These are phyloP conservation scores for Symbiodinium natans DNA, from an alignment of 73 alveolate species.

Conservation along the genomic window DNA sequence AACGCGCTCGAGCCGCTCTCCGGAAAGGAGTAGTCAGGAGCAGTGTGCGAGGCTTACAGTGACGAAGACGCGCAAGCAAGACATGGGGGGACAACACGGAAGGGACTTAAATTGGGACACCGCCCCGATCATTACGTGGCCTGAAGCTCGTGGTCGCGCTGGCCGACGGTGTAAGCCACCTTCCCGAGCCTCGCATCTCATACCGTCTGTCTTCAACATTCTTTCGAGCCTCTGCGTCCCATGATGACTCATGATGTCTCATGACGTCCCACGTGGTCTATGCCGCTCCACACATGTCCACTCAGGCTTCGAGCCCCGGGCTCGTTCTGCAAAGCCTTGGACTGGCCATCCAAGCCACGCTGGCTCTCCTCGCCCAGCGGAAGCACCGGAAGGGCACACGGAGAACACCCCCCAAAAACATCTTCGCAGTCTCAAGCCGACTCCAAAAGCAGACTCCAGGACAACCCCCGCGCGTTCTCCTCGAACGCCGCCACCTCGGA, in stretches of 20 bases:
- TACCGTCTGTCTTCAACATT: no score
- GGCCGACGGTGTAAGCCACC: slow-evolving; percentile 81
- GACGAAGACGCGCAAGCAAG: no score
- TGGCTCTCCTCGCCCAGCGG: slow-evolving; percentile 41
- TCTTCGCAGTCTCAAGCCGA: not conserved
- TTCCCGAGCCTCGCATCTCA: not conserved
- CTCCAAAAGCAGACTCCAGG: not conserved
- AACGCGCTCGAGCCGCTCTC: no score
- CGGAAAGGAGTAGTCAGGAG: no score
- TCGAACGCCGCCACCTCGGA: slow-evolving; percentile 70
- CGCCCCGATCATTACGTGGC: not conserved
- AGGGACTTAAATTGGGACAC: not conserved
- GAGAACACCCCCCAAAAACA: not conserved
- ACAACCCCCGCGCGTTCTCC: not conserved
- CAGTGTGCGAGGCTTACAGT: no score
- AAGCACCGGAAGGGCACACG: not conserved
- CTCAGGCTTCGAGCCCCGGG: not conserved
- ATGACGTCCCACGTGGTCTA: not conserved
- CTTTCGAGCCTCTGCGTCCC: no score
- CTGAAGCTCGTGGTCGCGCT: slow-evolving; percentile 80
- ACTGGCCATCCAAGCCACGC: slow-evolving; percentile 55
- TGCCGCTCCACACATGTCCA: not conserved
- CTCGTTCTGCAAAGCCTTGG: slow-evolving; percentile 57
- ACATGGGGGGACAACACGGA: no score
- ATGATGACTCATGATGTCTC: no score